phyloP scores from a whole-genome alignment of 75 land plant genomes.

The Gnetum montanum region DNA sequence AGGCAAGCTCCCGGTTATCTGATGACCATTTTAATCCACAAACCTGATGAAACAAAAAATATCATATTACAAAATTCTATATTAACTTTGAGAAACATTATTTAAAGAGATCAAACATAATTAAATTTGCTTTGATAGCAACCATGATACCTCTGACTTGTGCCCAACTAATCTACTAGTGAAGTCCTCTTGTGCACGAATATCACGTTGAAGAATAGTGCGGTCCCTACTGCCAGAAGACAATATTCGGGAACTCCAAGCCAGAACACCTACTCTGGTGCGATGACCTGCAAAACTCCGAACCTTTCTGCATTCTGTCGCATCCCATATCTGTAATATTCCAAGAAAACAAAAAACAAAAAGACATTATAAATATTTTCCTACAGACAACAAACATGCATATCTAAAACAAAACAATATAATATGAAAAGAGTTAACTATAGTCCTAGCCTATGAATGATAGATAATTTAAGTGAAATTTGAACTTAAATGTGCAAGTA shows the following conservation, averaged over 20 bases:
- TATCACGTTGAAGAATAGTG: slow-evolving; percentile 88
- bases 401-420: too few species aligned
- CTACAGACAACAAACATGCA: too few species aligned
- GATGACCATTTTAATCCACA: slow-evolving; percentile 99
- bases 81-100: too few species aligned
- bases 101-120: neutral
- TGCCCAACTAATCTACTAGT: slow-evolving; percentile 86
- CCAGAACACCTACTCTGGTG: slow-evolving; percentile 81
- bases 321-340: slow-evolving; percentile 84
- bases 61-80: too few species aligned
- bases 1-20: slow-evolving; percentile 98
- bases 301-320: slow-evolving; percentile 72
- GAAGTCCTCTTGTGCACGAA: slow-evolving; percentile 70
- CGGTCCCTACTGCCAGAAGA: slow-evolving; percentile 96
- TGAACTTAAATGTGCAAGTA: too few species aligned
- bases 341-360: too few species aligned
- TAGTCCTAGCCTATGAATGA: too few species aligned
- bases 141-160: slow-evolving; percentile 82
- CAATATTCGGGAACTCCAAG: slow-evolving; percentile 85
- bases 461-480: too few species aligned
- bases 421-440: too few species aligned
- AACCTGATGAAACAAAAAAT: slow-evolving; percentile 60
- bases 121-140: neutral
- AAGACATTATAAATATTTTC: too few species aligned
- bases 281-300: slow-evolving; percentile 89